Evolutionary conservation across 176 grass and related monocot species (phyloP).

Genomic region (Phoenix dactylifera): DNA sequence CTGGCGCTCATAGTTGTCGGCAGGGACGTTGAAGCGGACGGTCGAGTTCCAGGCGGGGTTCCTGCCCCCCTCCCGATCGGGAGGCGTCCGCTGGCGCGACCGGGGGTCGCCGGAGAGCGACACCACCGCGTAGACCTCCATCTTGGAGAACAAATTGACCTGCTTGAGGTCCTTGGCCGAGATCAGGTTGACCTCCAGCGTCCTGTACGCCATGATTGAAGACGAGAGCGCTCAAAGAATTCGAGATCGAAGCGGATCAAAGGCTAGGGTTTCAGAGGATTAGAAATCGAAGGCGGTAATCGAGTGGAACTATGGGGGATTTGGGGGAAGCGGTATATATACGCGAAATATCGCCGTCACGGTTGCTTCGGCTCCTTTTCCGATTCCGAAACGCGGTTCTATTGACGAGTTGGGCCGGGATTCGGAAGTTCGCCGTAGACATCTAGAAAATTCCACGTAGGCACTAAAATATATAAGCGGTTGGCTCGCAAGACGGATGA

Average conservation of each 20-base stretch:
- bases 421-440: too few species aligned
- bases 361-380: too few species aligned
- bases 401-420: too few species aligned
- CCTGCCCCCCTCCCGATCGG: conserved; percentile 50
- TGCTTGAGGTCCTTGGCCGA: conserved; percentile 78
- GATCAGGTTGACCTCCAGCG: conserved; percentile 62
- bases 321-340: too few species aligned
- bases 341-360: too few species aligned
- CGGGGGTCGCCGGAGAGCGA: conserved; percentile 51
- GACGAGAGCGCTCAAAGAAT: too few species aligned
- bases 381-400: too few species aligned
- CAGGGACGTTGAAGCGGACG: conserved; percentile 38
- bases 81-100: conserved; percentile 26
- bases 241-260: background rate
- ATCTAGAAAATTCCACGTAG: too few species aligned
- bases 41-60: conserved; percentile 69
- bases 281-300: background rate
- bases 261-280: background rate
- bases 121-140: conserved; percentile 69
- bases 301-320: too few species aligned
- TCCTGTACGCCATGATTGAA: conserved; percentile 25
- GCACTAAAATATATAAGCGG: too few species aligned
- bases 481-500: too few species aligned
- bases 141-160: conserved; percentile 65
- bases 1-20: conserved; percentile 1